Conservation (phyloP, 768 basidiomycete species). For the Flagelloscypha sp. region DNA sequence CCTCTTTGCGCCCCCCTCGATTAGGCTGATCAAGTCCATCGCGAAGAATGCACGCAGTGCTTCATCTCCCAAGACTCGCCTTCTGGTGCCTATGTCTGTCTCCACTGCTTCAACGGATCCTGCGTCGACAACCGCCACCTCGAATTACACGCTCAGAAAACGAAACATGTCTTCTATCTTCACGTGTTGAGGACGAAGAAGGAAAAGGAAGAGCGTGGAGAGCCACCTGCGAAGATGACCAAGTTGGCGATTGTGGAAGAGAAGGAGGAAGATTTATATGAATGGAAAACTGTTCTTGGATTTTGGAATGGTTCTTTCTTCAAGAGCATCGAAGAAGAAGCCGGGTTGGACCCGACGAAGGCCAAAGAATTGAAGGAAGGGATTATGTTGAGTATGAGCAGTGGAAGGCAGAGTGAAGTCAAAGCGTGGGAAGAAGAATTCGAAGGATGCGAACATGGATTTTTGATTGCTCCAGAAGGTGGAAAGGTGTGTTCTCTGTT, state of each 20-base stretch:
- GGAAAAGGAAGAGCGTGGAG: constrained; percentile 59
- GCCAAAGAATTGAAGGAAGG: no score
- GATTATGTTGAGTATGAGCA: constrained; percentile 76
- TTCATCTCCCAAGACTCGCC: constrained; percentile 80
- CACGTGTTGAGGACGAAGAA: constrained; percentile 74
- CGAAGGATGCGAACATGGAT: constrained; percentile 81
- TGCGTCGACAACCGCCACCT: constrained; percentile 68
- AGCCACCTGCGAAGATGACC: constrained; percentile 83
- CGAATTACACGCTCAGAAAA: constrained; percentile 64
- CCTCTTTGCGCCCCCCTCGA: constrained; percentile 44
- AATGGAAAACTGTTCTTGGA: constrained; percentile 51
- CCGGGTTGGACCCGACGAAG: no score
- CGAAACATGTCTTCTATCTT: constrained; percentile 67
- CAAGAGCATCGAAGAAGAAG: no score
- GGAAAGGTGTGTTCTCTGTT: no score
- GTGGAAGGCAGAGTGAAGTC: constrained; percentile 87
- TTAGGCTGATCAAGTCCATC: constrained; percentile 67
- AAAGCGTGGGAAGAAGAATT: constrained; percentile 99
- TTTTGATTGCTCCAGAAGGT: constrained; percentile 26
- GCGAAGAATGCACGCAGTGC: constrained; percentile 96
- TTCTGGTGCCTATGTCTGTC: constrained; percentile 80
- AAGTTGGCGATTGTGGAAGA: constrained; percentile 86
- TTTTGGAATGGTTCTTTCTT: no score
- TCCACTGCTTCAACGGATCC: constrained; percentile 90
- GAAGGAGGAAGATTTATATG: constrained; percentile 84